Conservation (phyloP, 176 grass and related monocot genomes). For the Oryza longistaminata region DNA sequence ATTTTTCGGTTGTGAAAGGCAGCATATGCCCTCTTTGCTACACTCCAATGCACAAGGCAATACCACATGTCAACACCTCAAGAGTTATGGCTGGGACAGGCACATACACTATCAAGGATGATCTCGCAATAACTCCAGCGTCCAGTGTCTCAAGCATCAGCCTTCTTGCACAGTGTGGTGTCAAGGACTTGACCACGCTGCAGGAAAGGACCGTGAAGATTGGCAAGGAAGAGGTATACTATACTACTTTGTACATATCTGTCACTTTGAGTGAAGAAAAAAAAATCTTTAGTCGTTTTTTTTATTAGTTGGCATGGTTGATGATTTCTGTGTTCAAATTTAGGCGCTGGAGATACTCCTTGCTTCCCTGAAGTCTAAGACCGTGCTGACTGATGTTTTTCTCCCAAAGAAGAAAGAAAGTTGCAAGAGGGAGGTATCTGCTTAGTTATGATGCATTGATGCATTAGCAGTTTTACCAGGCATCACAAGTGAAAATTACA, state of each 20-base stretch:
- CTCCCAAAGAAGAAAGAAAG: not conserved
- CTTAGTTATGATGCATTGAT: too few relatives aligned
- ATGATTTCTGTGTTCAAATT: not conserved
- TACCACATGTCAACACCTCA: too few relatives aligned
- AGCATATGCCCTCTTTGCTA: too few relatives aligned
- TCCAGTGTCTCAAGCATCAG: too few relatives aligned
- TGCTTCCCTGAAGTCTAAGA: conserved; percentile 37
- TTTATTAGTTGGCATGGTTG: not conserved
- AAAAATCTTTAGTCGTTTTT: not conserved
- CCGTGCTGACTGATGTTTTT: conserved; percentile 28
- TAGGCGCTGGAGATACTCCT: conserved; percentile 30
- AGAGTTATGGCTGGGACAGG: too few relatives aligned
- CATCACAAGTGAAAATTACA: not conserved
- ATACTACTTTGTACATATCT: not conserved
- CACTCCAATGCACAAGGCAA: too few relatives aligned
- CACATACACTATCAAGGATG: too few relatives aligned
- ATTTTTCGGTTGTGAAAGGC: too few relatives aligned
- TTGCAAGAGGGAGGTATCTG: conserved; percentile 20
- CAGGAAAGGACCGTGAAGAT: too few relatives aligned
- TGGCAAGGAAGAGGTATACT: conserved; percentile 19
- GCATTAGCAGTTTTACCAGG: not conserved
- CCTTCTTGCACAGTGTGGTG: too few relatives aligned
- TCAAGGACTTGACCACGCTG: too few relatives aligned
- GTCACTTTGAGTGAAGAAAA: not conserved
- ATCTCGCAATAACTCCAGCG: too few relatives aligned